Evolutionary conservation across 768 basidiomycete species (phyloP).

Genomic region (Tricholoma terreum): DNA sequence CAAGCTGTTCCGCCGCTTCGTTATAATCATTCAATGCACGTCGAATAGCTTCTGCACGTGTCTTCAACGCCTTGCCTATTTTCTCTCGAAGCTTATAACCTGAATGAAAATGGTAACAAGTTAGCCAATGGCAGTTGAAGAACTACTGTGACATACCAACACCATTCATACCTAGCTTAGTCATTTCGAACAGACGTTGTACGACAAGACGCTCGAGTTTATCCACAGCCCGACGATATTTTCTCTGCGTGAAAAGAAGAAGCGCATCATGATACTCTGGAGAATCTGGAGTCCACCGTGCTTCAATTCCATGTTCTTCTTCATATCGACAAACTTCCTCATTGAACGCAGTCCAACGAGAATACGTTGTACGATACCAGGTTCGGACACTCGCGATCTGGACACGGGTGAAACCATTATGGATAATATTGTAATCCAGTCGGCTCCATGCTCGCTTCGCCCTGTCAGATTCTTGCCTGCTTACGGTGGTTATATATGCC

Average conservation of each 20-base stretch:
- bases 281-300: constrained; percentile 21
- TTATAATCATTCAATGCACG: constrained; percentile 32
- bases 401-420: constrained; percentile 12
- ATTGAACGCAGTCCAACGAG: constrained; percentile 12
- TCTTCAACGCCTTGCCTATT: constrained; percentile 31
- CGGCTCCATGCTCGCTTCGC: too few relatives aligned
- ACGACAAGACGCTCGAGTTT: constrained; percentile 31
- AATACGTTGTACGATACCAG: constrained; percentile 17
- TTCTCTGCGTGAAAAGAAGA: constrained; percentile 10
- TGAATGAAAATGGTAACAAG: constrained; percentile 8
- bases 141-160: not conserved
- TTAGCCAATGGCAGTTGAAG: not conserved
- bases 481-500: too few relatives aligned
- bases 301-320: constrained; percentile 20
- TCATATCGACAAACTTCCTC: constrained; percentile 21
- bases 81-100: constrained; percentile 32
- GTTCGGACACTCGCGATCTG: constrained; percentile 16
- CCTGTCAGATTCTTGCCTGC: too few relatives aligned
- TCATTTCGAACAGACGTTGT: constrained; percentile 35
- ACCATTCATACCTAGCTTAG: constrained; percentile 35
- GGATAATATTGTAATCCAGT: not conserved
- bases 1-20: constrained; percentile 12
- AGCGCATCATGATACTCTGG: constrained; percentile 22
- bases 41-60: constrained; percentile 27
- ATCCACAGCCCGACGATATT: constrained; percentile 30